These are phyloP conservation scores for Inga leiocalycina DNA, from an alignment of 306 rosid genomes.

Conservation along the genomic window DNA sequence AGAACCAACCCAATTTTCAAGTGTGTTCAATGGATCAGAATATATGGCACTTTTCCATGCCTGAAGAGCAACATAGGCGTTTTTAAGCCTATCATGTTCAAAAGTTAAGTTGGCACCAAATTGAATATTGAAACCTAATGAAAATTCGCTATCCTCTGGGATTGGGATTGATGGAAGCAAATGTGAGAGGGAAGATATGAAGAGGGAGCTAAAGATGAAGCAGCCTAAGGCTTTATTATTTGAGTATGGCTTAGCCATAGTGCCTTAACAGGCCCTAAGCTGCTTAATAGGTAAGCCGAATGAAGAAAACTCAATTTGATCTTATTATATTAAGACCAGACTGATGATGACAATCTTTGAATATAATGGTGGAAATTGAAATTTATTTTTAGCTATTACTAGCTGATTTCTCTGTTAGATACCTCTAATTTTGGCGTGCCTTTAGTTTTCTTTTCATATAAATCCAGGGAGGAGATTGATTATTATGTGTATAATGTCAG, in stretches of 20 bases:
- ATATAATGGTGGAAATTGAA: conserved; percentile 4
- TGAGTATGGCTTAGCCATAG: conserved; percentile 46
- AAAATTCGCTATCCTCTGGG: conserved; percentile 11
- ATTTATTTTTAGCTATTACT: conserved; percentile 36
- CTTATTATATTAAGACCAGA: conserved; percentile 38
- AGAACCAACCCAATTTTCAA: conserved; percentile 46
- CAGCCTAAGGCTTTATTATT: conserved; percentile 49
- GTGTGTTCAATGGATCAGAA: conserved; percentile 48
- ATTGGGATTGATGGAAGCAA: neutral
- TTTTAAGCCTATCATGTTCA: conserved; percentile 34
- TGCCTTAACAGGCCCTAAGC: conserved; percentile 58
- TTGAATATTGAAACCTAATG: neutral
- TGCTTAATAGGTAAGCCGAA: conserved; percentile 6
- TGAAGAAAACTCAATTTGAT: neutral
- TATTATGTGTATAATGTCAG: neutral
- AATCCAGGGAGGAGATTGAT: conserved; percentile 9
- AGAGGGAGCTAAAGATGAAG: conserved; percentile 17
- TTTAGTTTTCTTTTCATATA: conserved; percentile 21
- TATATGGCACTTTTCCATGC: conserved; percentile 49
- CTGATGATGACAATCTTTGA: neutral
- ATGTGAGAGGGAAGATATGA: conserved; percentile 32
- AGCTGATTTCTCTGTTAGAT: conserved; percentile 22
- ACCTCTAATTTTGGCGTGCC: conserved; percentile 34
- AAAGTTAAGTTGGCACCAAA: neutral
- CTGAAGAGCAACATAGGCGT: conserved; percentile 45